Base-by-base conservation (phyloP, 495 filamentous ascomycete genomes). In the Xylaria nigripes region DNA sequence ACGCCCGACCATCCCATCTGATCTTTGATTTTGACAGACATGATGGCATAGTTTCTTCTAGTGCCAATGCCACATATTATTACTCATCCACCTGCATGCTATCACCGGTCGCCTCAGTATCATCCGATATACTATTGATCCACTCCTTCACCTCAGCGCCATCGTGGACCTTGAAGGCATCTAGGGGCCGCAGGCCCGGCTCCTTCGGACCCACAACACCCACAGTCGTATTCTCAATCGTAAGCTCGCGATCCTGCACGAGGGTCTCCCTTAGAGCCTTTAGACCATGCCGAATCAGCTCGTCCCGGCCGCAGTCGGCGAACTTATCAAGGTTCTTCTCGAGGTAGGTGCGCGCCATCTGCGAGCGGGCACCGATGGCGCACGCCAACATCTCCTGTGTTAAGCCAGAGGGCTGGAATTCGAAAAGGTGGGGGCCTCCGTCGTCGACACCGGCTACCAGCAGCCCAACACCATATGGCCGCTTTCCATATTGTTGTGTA, bases 341-440 rank as follows among this genome's bases (percentile, higher is more conserved):
- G 48, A 98, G 72, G 72, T 97, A 98, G 48, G 93, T 98, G 56
- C 93, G 79, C 4, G 93, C 94, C 86, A 95, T 96, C 77, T 98
- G 93, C 60, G 86, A 91, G 59, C 93, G 81, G 40, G 93, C 93
- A 22, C 93, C 93, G 67, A 98, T 98, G 24, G 90, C 90, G 64
- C 89, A 94, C 8, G 93, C 93, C 22, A 85, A 63, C 87, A 97
- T 96, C 80, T 97, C 94, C 63, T 96, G 85, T 60, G 90, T 95
- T 80, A 97, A 85, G 27, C 93, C 93, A 40, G 81, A 87, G 6
- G 93, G 93, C 72, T 96, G 91, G 81, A 98, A 98, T 74, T 98
- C 93, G 75, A 94, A 98, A 18, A 98, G 79, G 74, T 97, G 93
- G 16, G 93, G 88, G 23, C 93, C 93, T 12, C 84, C 81, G 60